Evolutionary conservation across 306 rosid species (phyloP), one percentile per base, ranked within the genome.

Genomic region (Glycine soja): DNA sequence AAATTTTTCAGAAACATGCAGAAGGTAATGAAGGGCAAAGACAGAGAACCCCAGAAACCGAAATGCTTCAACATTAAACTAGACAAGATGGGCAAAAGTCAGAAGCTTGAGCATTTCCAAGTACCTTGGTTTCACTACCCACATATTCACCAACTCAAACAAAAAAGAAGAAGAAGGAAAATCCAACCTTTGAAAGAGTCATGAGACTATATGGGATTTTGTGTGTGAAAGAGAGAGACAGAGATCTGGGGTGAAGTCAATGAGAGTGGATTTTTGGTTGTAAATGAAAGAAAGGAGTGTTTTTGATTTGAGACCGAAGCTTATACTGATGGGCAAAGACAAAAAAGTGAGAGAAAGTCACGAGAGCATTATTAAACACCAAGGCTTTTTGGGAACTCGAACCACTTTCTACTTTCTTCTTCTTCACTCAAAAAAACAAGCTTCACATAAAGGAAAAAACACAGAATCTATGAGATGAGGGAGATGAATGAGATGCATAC

Each of bases 301-400:
- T 54, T 34, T 16, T 45, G 40, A 53, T 70, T 71, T 61, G 78
- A 51, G 61, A 71, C 14, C 14, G 70, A 72, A 59, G 42, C 32
- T 6, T 56, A 24, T 24, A 73, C 34, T n/a, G 13, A 54, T 51
- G 84, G 63, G 24, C 38, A 48, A 19, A 18, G 42, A 73, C 16
- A 66, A 36, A 24, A 36, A 36, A 61, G 83, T 8, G 85, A 83
- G 83, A 76, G 82, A 61, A 67, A 74, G 76, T 89, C 93, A 88
- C 91, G 93, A 68, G 91, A 79, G 81, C 73, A 70, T 63, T 82
- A 83, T 79, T 85, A 80, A 86, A 78, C 79, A 80, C 71, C 78
- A 50, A 79, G 15, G 45, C 78, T 84, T 84, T 77, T 84, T 64
- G 81, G 87, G 74, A 79, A 84, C 80, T 74, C 50, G 58, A 84